Base-by-base conservation (phyloP, 441 rosid species). In the Francoa sonchifolia region DNA sequence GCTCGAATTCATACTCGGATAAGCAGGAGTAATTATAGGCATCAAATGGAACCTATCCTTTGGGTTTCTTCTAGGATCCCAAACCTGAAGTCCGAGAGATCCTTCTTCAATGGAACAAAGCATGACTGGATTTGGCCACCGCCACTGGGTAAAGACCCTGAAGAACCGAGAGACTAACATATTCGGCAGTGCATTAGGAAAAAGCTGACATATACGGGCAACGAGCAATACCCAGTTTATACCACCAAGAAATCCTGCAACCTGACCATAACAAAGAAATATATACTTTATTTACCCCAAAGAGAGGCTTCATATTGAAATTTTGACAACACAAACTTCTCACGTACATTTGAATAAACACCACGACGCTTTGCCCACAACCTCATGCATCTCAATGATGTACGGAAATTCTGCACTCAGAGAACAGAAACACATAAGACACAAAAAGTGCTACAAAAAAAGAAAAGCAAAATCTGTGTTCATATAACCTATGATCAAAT, bases 21-120 rank as follows among this genome's bases (percentile, higher is more conserved):
- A 90, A 41, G 98, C 98, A 31, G 98, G 98, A 60, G 96, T 90
- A 32, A 85, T 90, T 46, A 90, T 90, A 34, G 98, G 98, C 96
- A 90, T 90, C 71, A 82, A 68, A 61, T 90, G 98, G 66, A 19
- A 65, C 55, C 79, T 64, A 55, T 85, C 96, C 55, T 78, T 90
- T 0, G 73, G 85, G 60, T 90, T 57, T 74, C 79, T 76, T 68
- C 95, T 72, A 39, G 98, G 98, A 69, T 90, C 94, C 98, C 96
- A 90, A 68, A 85, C 69, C 63, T 72, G 93, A 65, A 82, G 81
- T 44, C 98, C 96, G 44, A 82, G 82, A 39, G 89, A 57, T 41
- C 98, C 73, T 63, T 79, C 98, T 54, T 77, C 94, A 34, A 85
- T 89, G 2, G 72, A 58, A 63, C 93, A 89, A 38, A 89, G 89